Base-by-base conservation (phyloP, 1,284 basidiomycete genomes). In the Ceraceosorus bombacis region DNA sequence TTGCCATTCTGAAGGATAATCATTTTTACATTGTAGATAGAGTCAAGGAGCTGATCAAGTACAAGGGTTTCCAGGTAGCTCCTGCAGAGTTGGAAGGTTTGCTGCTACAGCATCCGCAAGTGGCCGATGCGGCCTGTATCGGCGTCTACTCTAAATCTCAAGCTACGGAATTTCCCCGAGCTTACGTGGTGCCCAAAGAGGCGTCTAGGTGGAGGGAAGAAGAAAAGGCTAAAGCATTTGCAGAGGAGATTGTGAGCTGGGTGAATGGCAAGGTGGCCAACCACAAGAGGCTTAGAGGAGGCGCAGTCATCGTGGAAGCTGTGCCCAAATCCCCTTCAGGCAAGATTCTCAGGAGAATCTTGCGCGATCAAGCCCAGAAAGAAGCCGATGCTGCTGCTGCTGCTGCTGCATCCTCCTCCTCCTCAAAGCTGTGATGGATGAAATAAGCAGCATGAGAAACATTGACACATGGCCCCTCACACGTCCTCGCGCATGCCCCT, bases 151-250 rank as follows among this genome's bases (percentile, higher is more conserved):
- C 57, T 48, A 58, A 71, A 46, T 55, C 58, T 9, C 58, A 66
- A 8, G 72, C 56, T n/a, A 59, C 63, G 85, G 87, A 64, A 61
- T 61, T 78, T 5, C 78, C 78, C 2, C 59, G 71, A 7, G 78
- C 78, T 0, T 79, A 75, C 58, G 66, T 78, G 6, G 75, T 77
- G 43, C 69, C 73, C 13, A 48, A 61, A n/a, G 57, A 64, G 1
- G 55, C 54, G 2, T 2, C 55, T 39, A 61, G 73, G 27, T 57
- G 64, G 2, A 63, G 59, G 4, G 66, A 65, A 5, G 62, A 67
- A 15, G 69, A 68, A 51, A 53, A 70, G 39, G 53, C 61, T 50
- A 63, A 70, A 2, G 59, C 49, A 1, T 61, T 77, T 10, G 59
- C 57, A 15, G 69, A 78, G 53, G 65, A 69, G 48, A 49, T 80